Base-by-base conservation (phyloP, 2,329 filamentous ascomycete genomes). In the Phialophora expanda region DNA sequence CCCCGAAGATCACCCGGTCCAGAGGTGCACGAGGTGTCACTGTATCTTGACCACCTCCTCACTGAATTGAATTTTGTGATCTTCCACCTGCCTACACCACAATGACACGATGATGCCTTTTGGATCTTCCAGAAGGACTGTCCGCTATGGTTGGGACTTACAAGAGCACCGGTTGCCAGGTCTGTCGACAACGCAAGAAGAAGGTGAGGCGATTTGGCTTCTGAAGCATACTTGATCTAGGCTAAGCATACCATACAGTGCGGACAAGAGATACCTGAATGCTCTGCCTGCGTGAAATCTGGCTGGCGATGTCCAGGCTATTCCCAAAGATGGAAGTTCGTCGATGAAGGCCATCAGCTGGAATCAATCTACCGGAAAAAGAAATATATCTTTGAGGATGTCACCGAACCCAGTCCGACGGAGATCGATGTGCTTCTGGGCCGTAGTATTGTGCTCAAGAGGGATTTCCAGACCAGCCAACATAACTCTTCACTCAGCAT, bases 251-350 rank as follows among this genome's bases (percentile, higher is more conserved):
- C 22, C 20, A 50, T 22, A 41, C 54, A 66, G 58, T 62, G 58
- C 48, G 64, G 46, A 14, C 26, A 62, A 58, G 54, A 62, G 24
- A 28, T 44, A n/a, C 59, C 58, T 20, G 22, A 38, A 28, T 66
- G 58, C 48, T 41, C 22, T 4, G 53, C 54, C 14, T 66, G 58
- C 32, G 24, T 46, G 9, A 62, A 38, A 48, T 41, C 64, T 4
- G 64, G 58, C 14, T 62, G 64, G 64, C 61, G 41, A 55, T 66
- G 53, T n/a, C 64, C 58, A 46, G 64, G 64, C 6, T 66, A 62
- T 62, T 1, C 32, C 34, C 38, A n/a, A 55, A 44, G 59, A 32
- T 66, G 64, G 64, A 66, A 62, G 14, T 66, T 66, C 26, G 48
- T 66, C 24, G 44, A 66, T 38, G 64, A 66, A 34, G 50, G 22